Evolutionary conservation across 805 yeast species (phyloP).

Genomic region (Hanseniaspora vineae): DNA sequence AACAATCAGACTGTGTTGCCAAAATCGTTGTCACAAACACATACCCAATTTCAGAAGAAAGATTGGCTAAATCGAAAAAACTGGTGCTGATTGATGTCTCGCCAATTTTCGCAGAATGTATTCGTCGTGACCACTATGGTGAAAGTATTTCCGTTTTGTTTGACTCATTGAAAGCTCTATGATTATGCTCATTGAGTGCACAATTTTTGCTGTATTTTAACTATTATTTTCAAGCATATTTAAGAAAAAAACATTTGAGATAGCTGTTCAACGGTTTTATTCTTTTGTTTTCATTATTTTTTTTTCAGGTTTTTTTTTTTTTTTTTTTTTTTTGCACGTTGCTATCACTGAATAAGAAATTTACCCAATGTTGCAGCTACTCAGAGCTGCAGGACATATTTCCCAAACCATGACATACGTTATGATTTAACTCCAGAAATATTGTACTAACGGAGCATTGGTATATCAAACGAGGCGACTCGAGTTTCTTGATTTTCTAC

Average conservation of each 20-base stretch:
- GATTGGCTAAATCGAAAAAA: conserved; percentile 47
- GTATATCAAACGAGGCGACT: conserved; percentile 22
- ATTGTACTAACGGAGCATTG: conserved; percentile 51
- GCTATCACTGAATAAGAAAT: background rate
- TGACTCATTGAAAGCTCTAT: conserved; percentile 59
- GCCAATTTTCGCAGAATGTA: conserved; percentile 93
- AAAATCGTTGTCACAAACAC: conserved; percentile 93
- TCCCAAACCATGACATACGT: conserved; percentile 8
- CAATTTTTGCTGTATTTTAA: background rate
- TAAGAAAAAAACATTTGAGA: too few species aligned
- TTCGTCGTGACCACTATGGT: conserved; percentile 97
- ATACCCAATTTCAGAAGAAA: conserved; percentile 68
- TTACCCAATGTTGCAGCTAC: conserved; percentile 40
- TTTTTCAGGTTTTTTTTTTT: background rate
- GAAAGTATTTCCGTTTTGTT: conserved; percentile 89
- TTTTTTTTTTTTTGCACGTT: background rate
- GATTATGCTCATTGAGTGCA: conserved; percentile 1
- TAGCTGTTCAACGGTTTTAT: too few species aligned
- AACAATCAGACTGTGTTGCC: conserved; percentile 71
- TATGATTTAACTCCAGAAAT: conserved; percentile 13
- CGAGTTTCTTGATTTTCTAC: background rate
- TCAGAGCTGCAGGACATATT: conserved; percentile 38
- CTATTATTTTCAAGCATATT: too few species aligned
- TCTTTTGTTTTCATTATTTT: too few species aligned
- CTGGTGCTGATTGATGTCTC: conserved; percentile 84